phyloP scores from a whole-genome alignment of 306 rosid species.

The Cicer arietinum region DNA sequence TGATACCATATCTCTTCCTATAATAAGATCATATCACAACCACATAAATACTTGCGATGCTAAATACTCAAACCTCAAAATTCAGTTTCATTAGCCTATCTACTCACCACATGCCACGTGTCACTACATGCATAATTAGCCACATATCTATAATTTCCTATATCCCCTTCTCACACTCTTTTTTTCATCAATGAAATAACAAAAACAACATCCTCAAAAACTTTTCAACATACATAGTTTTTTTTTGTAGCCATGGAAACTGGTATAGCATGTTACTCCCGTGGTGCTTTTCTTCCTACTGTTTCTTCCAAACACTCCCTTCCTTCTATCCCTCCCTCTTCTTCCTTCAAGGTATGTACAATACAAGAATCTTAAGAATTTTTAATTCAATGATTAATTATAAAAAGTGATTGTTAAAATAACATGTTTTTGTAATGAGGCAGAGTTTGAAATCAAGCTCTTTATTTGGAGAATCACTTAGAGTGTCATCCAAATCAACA shows the following conservation, averaged over 20 bases:
- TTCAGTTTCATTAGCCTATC: conserved; percentile 49
- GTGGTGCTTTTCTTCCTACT: conserved; percentile 63
- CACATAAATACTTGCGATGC: conserved; percentile 71
- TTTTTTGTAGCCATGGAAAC: conserved; percentile 69
- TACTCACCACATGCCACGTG: conserved; percentile 58
- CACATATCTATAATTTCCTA: conserved; percentile 62
- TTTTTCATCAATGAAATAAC: conserved; percentile 41
- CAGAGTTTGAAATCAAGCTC: conserved; percentile 85
- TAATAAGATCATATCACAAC: conserved; percentile 52
- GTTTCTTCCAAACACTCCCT: conserved; percentile 70
- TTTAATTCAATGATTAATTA: not conserved
- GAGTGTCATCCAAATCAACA: conserved; percentile 68
- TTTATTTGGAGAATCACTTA: conserved; percentile 80
- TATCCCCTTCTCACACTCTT: conserved; percentile 40
- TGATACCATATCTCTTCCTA: conserved; percentile 61
- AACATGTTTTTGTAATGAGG: conserved; percentile 36
- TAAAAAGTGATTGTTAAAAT: too few species aligned
- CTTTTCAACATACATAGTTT: conserved; percentile 15
- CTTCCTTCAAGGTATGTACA: conserved; percentile 61
- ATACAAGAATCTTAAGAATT: not conserved
- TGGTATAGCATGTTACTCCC: conserved; percentile 68
- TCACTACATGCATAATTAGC: conserved; percentile 45
- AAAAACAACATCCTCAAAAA: conserved; percentile 19
- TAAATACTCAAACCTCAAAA: conserved; percentile 46
- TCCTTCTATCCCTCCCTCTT: conserved; percentile 68